A percentile compares a stretch with the other conserved stretches of the same genome.
Evolutionary conservation across 371 early-diverging fungal species (phyloP).

Genomic region (Lichtheimia corymbifera): DNA sequence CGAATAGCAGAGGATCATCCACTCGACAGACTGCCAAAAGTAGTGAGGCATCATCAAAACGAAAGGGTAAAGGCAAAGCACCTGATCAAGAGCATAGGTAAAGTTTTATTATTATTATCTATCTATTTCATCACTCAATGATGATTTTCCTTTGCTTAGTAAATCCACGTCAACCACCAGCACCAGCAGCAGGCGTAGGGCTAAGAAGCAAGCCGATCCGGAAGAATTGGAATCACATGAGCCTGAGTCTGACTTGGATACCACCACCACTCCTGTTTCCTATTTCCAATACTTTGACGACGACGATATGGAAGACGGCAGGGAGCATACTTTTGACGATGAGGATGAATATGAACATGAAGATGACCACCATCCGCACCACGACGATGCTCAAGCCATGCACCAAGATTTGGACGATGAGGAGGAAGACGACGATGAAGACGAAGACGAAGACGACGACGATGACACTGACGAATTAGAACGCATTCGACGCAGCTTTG

Average conservation of each 20-base stretch:
- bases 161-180: neutral
- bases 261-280: conserved; percentile 14
- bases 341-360: conserved; percentile 2
- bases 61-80: conserved; percentile 22
- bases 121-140: neutral
- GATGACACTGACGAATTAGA: conserved; percentile 47
- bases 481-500: conserved; percentile 40
- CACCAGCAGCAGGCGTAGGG: neutral
- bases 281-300: conserved; percentile 17
- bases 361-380: conserved; percentile 20
- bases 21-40: no score
- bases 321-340: conserved; percentile 5
- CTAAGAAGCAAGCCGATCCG: conserved; percentile 27
- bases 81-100: conserved; percentile 2
- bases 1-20: no score
- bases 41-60: conserved; percentile 1
- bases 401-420: conserved; percentile 27
- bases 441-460: conserved; percentile 36
- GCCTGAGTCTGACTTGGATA: conserved; percentile 13
- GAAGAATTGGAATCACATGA: conserved; percentile 16
- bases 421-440: conserved; percentile 15
- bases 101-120: neutral
- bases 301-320: conserved; percentile 10
- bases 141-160: neutral
- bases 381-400: conserved; percentile 27